A percentile compares a stretch with the other conserved stretches of the same genome.
Conservation (phyloP, 768 basidiomycete genomes). For the Harrya chromipes region DNA sequence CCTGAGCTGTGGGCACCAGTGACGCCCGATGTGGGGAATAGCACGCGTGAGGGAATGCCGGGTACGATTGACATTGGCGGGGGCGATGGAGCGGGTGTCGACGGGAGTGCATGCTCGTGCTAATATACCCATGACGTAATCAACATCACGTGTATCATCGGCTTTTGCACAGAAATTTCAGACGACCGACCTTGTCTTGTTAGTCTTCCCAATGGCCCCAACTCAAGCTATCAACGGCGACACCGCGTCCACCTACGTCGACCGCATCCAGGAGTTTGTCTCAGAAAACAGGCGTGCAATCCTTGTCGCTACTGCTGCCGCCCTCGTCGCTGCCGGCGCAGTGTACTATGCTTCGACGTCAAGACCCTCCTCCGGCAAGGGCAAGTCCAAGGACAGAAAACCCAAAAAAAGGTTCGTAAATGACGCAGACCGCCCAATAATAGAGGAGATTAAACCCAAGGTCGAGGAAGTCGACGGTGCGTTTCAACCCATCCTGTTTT, state of each 20-base stretch:
- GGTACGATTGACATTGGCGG: conserved; percentile 38
- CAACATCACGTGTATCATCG: conserved; percentile 10
- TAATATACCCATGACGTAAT: conserved; percentile 27
- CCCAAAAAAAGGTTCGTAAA: conserved; percentile 54
- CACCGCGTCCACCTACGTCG: conserved; percentile 38
- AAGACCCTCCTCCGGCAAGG: conserved; percentile 38
- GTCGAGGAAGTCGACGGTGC: conserved; percentile 34
- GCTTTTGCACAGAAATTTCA: conserved; percentile 7
- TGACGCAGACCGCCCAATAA: conserved; percentile 66
- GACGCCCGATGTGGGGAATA: conserved; percentile 16
- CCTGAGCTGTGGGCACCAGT: conserved; percentile 71
- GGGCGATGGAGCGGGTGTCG: conserved; percentile 11
- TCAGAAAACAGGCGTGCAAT: conserved; percentile 78
- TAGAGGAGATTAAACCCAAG: conserved; percentile 68
- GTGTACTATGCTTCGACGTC: conserved; percentile 63
- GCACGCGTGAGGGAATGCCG: conserved; percentile 34
- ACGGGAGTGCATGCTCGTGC: conserved; percentile 32
- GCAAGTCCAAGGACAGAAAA: conserved; percentile 46
- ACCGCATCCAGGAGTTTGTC: conserved; percentile 67
- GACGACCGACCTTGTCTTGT: not conserved
- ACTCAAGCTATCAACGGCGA: conserved; percentile 2
- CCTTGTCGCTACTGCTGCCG: conserved; percentile 68
- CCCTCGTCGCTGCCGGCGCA: conserved; percentile 66
- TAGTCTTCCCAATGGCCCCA: conserved; percentile 21
- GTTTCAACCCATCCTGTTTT: conserved; percentile 6